Evolutionary conservation across 1,284 basidiomycete species (phyloP), one percentile per base, ranked within the genome.

Genomic region (Blastosporella zonata): DNA sequence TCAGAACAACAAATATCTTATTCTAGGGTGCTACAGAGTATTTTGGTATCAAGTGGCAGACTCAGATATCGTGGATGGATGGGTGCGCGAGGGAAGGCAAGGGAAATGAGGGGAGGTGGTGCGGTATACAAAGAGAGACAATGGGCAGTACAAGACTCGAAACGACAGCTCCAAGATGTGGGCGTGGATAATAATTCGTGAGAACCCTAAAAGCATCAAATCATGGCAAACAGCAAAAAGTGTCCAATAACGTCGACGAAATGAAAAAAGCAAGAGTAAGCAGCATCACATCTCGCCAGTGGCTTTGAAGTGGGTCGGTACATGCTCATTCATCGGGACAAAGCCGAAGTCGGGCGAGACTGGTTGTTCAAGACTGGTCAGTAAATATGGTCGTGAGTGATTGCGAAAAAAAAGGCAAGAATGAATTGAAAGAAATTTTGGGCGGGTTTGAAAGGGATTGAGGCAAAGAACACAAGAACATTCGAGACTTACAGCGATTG

Each of bases 311-410:
- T 81, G 77, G 61, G 78, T 76, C 58, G 75, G 68, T 41, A 85
- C 67, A 60, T 86, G 82, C 63, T 85, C 84, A 68, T 81, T 83
- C 81, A 87, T 79, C 62, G 75, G 73, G 62, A 87, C 84, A 72
- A 79, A 87, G 58, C 83, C 84, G 72, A 87, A 87, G 73, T 89
- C 85, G 70, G 87, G 86, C 65, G 87, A 86, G 78, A 85, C 86
- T 85, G 71, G 59, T 57, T 47, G 48, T 67, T 66, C 64, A 67
- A 69, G 59, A 68, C 60, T 61, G 54, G 68, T 77, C 70, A 78
- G 75, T 69, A 70, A 69, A 71, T 55, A 60, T 58, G 54, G 59
- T 58, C 29, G 46, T 57, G 47, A 60, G 56, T 44, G 25, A 55
- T 55, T 47, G 50, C 41, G 46, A 57, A 29, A 18, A 29, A 57